Evolutionary conservation across 495 filamentous ascomycete genomes (phyloP), one percentile per base, ranked within the genome.

Genomic region (Xylaria curta): DNA sequence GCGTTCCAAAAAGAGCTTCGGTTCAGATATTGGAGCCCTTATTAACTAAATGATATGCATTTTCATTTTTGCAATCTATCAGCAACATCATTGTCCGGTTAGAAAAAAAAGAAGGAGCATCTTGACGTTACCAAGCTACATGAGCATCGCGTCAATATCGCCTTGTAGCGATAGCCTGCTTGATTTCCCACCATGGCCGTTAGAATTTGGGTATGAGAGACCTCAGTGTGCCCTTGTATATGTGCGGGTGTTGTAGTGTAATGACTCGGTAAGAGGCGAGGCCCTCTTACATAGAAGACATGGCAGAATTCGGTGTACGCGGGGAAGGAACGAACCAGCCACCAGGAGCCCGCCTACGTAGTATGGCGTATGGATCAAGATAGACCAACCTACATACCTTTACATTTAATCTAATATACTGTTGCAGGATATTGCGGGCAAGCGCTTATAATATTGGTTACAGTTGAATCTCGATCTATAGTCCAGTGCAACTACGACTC

Each of bases 1-100:
- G 93, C 90, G 89, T 73, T 78, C 87, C 68, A 94, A 92, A 83
- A 92, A 90, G 79, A 81, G 73, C 60, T 73, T 82, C 36, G 79
- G 80, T 28, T 73, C 77, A 54, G 80, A 82, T 56, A 75, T 85
- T 31, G 80, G 82, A 49, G 78, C 83, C 59, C 73, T 85, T 49
- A 81, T 85, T 71, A 81, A 73, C 71, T 85, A 80, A 77, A 49
- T 66, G 56, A 66, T 26, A 33, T 17, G 72, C 69, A 79, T 79
- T 72, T 60, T 59, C 40, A 64, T 53, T 61, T 70, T 47, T 68
- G 40, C 62, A 59, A 66, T 66, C 36, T 38, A 38, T 28, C 51
- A 49, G 49, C 49, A 69, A 67, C 62, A 69, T 74, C 67, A 71
- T 71, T 63, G 62, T 72, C 69, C 26, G 77, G 72, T 70, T 77